A percentile compares a stretch with the other conserved stretches of the same genome.
phyloP scores from a whole-genome alignment of 768 basidiomycete species.

The Tricholoma hemisulphureum region DNA sequence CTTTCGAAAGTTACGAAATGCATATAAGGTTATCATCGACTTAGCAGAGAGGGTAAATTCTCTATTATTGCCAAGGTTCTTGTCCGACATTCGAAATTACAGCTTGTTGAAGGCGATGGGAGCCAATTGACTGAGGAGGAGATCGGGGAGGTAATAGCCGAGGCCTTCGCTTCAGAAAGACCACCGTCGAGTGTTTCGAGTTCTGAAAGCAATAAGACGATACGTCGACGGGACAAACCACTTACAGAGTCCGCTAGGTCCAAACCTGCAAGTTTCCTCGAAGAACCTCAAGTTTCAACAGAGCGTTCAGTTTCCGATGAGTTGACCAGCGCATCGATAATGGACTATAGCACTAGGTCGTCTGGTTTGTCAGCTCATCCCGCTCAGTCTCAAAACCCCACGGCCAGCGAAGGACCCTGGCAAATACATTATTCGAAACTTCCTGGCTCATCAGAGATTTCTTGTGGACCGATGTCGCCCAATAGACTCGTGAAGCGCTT shows the following conservation, averaged over 20 bases:
- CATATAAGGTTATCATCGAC: conserved; percentile 40
- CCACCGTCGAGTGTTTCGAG: conserved; percentile 3
- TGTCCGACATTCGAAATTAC: conserved; percentile 10
- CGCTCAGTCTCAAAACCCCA: neutral
- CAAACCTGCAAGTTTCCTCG: neutral
- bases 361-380: neutral
- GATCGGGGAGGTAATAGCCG: conserved; percentile 23
- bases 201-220: conserved; percentile 23
- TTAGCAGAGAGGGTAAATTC: conserved; percentile 36
- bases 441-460: conserved; percentile 32
- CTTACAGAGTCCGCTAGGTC: neutral
- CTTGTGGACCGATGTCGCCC: conserved; percentile 27
- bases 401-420: conserved; percentile 24
- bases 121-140: conserved; percentile 14
- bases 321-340: conserved; percentile 3
- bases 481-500: conserved; percentile 6
- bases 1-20: conserved; percentile 33
- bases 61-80: neutral
- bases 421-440: conserved; percentile 40
- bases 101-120: neutral
- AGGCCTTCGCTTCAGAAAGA: conserved; percentile 13
- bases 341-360: neutral
- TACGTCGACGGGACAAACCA: conserved; percentile 10
- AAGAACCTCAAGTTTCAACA: conserved; percentile 2
- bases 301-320: conserved; percentile 4